phyloP scores from a whole-genome alignment of 2,329 filamentous ascomycete species.

The Fusarium clavum region DNA sequence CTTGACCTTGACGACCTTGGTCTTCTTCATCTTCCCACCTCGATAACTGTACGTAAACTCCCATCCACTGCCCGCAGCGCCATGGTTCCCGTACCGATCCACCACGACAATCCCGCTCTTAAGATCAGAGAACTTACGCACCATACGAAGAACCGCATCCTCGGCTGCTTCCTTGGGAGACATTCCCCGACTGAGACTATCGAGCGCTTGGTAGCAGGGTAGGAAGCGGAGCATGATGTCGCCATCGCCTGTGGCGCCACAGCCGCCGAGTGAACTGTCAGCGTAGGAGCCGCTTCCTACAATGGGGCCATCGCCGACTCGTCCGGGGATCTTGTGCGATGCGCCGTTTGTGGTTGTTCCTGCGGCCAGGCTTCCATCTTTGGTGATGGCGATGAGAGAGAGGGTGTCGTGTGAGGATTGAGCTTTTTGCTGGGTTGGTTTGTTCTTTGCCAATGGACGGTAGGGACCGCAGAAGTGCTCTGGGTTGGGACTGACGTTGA shows the following conservation, averaged over 20 bases:
- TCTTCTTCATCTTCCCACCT: conserved; percentile 59
- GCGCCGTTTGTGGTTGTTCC: conserved; percentile 68
- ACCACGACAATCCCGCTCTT: conserved; percentile 64
- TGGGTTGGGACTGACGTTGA: conserved; percentile 60
- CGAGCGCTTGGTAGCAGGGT: conserved; percentile 68
- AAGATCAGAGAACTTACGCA: conserved; percentile 59
- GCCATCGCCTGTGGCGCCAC: conserved; percentile 67
- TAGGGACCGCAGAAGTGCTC: conserved; percentile 61
- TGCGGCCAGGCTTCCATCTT: conserved; percentile 61
- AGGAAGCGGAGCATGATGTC: conserved; percentile 69
- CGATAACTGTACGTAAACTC: conserved; percentile 65
- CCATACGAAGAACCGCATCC: conserved; percentile 63
- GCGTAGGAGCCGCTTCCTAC: conserved; percentile 66
- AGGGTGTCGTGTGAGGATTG: conserved; percentile 64
- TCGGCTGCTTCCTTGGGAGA: conserved; percentile 60
- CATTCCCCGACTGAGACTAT: conserved; percentile 63
- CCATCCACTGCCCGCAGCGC: conserved; percentile 65
- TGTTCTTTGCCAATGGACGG: conserved; percentile 43
- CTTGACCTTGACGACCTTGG: conserved; percentile 57
- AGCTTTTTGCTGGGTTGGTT: neutral
- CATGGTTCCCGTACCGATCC: conserved; percentile 61
- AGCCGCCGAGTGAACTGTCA: conserved; percentile 64
- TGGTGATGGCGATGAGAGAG: conserved; percentile 61
- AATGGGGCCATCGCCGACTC: conserved; percentile 67
- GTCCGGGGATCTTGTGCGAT: conserved; percentile 64